phyloP scores from a whole-genome alignment of 768 basidiomycete genomes.

The Russula virescens region DNA sequence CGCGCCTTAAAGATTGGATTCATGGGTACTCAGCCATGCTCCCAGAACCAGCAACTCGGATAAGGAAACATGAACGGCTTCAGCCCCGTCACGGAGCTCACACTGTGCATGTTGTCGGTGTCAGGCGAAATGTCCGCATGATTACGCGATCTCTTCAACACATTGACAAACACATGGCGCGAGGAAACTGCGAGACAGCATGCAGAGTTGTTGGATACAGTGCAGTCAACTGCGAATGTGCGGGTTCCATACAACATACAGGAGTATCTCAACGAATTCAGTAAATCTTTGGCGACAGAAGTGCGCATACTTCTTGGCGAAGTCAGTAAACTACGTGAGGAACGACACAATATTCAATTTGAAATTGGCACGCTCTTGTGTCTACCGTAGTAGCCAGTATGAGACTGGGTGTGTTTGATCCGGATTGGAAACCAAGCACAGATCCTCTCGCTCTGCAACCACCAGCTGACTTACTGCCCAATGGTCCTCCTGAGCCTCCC shows the following conservation, averaged over 20 bases:
- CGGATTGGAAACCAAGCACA: slow-evolving; percentile 46
- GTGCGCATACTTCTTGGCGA: slow-evolving; percentile 79
- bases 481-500: slow-evolving; percentile 26
- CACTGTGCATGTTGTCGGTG: too few relatives aligned
- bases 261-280: slow-evolving; percentile 86
- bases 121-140: too few relatives aligned
- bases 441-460: slow-evolving; percentile 28
- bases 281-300: slow-evolving; percentile 74
- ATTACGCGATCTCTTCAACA: slow-evolving; percentile 48
- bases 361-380: slow-evolving; percentile 69
- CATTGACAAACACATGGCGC: slow-evolving; percentile 58
- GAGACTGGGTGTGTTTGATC: slow-evolving; percentile 79
- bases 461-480: slow-evolving; percentile 23
- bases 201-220: slow-evolving; percentile 58
- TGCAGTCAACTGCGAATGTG: slow-evolving; percentile 64
- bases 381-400: slow-evolving; percentile 69
- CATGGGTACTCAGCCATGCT: too few relatives aligned
- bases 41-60: too few relatives aligned
- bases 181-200: slow-evolving; percentile 61
- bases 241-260: slow-evolving; percentile 82
- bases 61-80: too few relatives aligned
- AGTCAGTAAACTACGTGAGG: slow-evolving; percentile 77
- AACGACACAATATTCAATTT: slow-evolving; percentile 69
- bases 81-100: too few relatives aligned
- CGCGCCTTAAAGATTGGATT: too few relatives aligned